Percentiles rank a stretch among this genome's conserved stretches.
These are phyloP conservation scores for Hypoxylon lienhwacheense DNA, from an alignment of 495 filamentous ascomycete species.

Conservation along the genomic window DNA sequence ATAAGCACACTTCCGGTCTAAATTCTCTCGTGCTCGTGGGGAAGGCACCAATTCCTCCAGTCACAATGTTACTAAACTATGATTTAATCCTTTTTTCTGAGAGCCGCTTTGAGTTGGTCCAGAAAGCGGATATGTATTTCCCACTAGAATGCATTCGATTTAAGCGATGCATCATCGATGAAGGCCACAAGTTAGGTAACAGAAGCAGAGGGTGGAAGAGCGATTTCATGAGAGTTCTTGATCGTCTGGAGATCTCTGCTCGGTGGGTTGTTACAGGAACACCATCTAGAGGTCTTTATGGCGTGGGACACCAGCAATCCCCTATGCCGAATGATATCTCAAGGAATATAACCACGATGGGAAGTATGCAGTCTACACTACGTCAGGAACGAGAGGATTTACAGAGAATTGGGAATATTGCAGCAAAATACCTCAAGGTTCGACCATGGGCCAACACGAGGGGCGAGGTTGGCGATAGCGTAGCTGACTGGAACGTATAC, in stretches of 20 bases:
- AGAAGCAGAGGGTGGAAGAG: constrained; percentile 57
- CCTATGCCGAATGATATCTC: background rate
- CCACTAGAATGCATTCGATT: constrained; percentile 74
- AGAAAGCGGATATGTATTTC: constrained; percentile 28
- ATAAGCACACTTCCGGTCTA: constrained; percentile 68
- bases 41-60: constrained; percentile 58
- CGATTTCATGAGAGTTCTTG: constrained; percentile 66
- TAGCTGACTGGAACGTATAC: constrained; percentile 70
- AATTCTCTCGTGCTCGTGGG: constrained; percentile 61
- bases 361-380: constrained; percentile 30
- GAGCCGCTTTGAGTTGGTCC: constrained; percentile 68
- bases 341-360: constrained; percentile 14
- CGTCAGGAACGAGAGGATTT: constrained; percentile 70
- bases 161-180: constrained; percentile 85
- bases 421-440: constrained; percentile 69
- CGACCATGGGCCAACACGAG: constrained; percentile 68
- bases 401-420: constrained; percentile 70
- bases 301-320: constrained; percentile 49
- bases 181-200: constrained; percentile 80
- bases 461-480: constrained; percentile 41
- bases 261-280: constrained; percentile 93
- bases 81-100: constrained; percentile 82
- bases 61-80: constrained; percentile 62
- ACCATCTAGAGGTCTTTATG: constrained; percentile 77
- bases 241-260: constrained; percentile 68